Conservation (phyloP, 352 stramenopile genomes). For the Globisporangium solare region DNA sequence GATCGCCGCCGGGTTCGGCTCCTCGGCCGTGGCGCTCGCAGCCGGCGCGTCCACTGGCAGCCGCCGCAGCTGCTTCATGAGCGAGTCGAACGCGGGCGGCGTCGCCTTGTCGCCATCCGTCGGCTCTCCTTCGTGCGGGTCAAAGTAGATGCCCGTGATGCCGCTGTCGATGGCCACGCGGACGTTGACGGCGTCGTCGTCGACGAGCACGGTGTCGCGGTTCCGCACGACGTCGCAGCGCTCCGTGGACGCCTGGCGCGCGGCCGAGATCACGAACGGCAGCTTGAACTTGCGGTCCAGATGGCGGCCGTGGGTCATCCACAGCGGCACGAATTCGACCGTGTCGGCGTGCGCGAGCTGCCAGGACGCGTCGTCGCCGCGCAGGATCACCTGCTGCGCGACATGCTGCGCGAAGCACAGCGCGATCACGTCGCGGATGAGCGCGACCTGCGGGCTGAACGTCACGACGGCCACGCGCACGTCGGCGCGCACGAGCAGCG, state of each 20-base stretch:
- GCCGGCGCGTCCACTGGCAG: conserved; percentile 15
- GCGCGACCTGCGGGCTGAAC: conserved; percentile 64
- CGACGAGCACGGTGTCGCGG: conserved; percentile 69
- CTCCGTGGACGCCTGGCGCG: conserved; percentile 30
- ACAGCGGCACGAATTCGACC: conserved; percentile 43
- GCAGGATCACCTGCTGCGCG: conserved; percentile 40
- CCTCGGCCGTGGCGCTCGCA: too few relatives aligned
- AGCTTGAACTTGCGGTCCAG: conserved; percentile 71
- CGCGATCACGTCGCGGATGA: conserved; percentile 58
- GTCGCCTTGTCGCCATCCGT: conserved; percentile 5
- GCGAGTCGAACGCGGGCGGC: conserved; percentile 10
- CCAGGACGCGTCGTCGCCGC: conserved; percentile 63
- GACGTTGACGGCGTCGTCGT: conserved; percentile 77
- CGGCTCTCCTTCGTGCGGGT: conserved; percentile 24
- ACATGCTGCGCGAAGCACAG: conserved; percentile 43
- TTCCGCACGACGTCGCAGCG: conserved; percentile 36
- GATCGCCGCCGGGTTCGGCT: not conserved
- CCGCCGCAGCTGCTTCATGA: conserved; percentile 44
- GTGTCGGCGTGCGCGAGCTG: conserved; percentile 40
- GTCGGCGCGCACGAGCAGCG: conserved; percentile 28
- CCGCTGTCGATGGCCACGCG: conserved; percentile 69
- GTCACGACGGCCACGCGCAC: conserved; percentile 75
- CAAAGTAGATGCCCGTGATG: conserved; percentile 68
- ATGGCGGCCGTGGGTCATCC: conserved; percentile 46
- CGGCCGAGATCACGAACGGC: conserved; percentile 69